Percentiles rank a stretch among this genome's conserved stretches.
Evolutionary conservation across 2,329 filamentous ascomycete genomes (phyloP).

Genomic region (Aspergillus transmontanensis): DNA sequence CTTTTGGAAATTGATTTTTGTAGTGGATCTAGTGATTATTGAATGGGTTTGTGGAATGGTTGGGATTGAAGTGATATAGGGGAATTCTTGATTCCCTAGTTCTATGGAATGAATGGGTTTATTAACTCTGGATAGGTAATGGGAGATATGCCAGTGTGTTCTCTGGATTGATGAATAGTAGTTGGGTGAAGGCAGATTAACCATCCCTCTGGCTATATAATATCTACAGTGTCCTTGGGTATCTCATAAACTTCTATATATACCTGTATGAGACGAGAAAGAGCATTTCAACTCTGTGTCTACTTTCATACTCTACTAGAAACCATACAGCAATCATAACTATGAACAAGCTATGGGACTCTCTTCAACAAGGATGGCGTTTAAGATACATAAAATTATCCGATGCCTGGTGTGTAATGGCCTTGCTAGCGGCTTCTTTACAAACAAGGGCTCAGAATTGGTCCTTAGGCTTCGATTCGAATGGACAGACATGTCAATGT

Average conservation of each 20-base stretch:
- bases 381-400: too few relatives aligned
- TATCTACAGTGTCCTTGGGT: not conserved
- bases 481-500: too few relatives aligned
- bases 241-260: not conserved
- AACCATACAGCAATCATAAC: not conserved
- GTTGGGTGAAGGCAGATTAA: not conserved
- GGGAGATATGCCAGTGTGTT: not conserved
- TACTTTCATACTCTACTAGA: not conserved
- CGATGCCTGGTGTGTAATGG: too few relatives aligned
- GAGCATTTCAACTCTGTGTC: too few relatives aligned
- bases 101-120: conserved; percentile 11
- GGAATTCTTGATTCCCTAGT: too few relatives aligned
- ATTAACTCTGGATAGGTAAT: not conserved
- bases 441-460: too few relatives aligned
- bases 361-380: too few relatives aligned
- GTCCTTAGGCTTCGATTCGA: too few relatives aligned
- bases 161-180: not conserved
- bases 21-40: not conserved
- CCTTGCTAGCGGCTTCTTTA: too few relatives aligned
- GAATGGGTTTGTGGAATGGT: not conserved
- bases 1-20: conserved; percentile 8
- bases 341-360: too few relatives aligned
- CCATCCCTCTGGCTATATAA: too few relatives aligned
- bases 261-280: not conserved
- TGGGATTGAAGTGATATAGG: too few relatives aligned